Evolutionary conservation across 2,329 filamentous ascomycete genomes (phyloP).

Genomic region (Colletotrichum cordylinicola): DNA sequence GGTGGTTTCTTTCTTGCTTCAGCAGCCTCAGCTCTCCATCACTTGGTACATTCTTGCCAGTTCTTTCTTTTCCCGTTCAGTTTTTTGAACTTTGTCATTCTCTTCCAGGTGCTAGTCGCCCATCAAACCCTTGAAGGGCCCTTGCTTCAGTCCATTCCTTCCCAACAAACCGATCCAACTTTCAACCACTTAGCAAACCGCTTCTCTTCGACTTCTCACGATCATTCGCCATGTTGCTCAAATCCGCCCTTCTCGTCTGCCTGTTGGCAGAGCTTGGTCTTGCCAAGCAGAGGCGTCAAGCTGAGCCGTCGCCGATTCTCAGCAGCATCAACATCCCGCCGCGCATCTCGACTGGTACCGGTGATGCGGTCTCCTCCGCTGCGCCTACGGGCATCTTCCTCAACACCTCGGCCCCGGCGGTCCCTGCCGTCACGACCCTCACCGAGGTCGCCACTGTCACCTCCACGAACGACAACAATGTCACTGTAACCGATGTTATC

Average conservation of each 20-base stretch:
- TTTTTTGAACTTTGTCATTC: constrained; percentile 17
- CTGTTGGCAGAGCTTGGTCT: constrained; percentile 18
- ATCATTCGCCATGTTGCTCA: constrained; percentile 20
- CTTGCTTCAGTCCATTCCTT: constrained; percentile 18
- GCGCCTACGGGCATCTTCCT: constrained; percentile 13
- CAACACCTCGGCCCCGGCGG: constrained; percentile 17
- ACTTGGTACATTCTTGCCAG: constrained; percentile 11
- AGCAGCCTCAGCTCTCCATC: constrained; percentile 15
- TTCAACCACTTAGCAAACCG: background rate
- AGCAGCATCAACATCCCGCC: constrained; percentile 11
- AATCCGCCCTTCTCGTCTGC: background rate
- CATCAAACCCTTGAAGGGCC: constrained; percentile 13
- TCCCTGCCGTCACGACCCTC: constrained; percentile 4
- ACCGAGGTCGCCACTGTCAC: constrained; percentile 14
- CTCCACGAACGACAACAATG: background rate
- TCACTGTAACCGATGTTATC: constrained; percentile 20
- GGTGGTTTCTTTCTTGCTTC: background rate
- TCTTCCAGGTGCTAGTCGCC: constrained; percentile 23
- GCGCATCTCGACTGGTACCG: constrained; percentile 6
- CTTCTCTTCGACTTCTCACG: background rate
- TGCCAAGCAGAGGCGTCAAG: constrained; percentile 3
- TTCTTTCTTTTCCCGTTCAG: constrained; percentile 3
- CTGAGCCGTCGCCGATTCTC: constrained; percentile 8
- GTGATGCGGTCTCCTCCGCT: background rate
- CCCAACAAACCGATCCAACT: constrained; percentile 1